Conservation (phyloP, 352 stramenopile genomes). For the Peronospora farinosa region DNA sequence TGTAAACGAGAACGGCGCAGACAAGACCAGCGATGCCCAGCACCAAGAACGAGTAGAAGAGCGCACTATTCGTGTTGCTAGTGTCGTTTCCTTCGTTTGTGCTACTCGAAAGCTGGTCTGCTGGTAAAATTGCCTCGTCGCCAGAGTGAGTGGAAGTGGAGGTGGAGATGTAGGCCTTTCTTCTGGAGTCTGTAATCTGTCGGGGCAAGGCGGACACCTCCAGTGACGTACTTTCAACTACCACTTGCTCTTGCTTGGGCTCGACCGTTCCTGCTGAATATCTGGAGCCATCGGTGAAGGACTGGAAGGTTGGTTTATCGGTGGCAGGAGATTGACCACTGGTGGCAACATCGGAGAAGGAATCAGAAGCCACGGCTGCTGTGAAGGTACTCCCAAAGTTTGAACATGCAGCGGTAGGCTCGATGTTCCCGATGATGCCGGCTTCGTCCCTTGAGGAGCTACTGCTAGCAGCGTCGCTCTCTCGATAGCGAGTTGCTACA, state of each 20-base stretch:
- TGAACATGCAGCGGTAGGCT: background rate
- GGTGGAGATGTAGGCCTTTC: background rate
- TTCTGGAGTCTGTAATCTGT: constrained; percentile 4
- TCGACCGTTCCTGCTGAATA: constrained; percentile 5
- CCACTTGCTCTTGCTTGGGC: constrained; percentile 5
- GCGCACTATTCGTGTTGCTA: constrained; percentile 2
- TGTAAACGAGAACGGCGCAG: constrained; percentile 14
- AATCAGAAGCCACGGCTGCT: constrained; percentile 3
- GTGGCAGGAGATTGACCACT: background rate
- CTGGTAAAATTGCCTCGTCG: constrained; percentile 12
- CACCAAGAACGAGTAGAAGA: constrained; percentile 36
- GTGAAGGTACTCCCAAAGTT: background rate
- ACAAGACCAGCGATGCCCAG: constrained; percentile 24
- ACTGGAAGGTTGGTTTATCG: background rate
- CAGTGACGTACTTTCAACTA: constrained; percentile 7
- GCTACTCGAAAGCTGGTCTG: constrained; percentile 1
- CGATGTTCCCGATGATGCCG: background rate
- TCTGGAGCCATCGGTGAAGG: background rate
- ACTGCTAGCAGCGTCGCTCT: background rate
- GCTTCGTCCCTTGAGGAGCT: background rate
- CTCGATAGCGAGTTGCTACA: background rate
- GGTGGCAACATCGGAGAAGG: constrained; percentile 1
- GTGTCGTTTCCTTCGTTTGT: background rate
- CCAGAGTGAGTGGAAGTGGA: background rate
- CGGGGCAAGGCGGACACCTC: constrained; percentile 4